phyloP scores from a whole-genome alignment of 2,329 filamentous ascomycete species.

The Capronia epimyces region DNA sequence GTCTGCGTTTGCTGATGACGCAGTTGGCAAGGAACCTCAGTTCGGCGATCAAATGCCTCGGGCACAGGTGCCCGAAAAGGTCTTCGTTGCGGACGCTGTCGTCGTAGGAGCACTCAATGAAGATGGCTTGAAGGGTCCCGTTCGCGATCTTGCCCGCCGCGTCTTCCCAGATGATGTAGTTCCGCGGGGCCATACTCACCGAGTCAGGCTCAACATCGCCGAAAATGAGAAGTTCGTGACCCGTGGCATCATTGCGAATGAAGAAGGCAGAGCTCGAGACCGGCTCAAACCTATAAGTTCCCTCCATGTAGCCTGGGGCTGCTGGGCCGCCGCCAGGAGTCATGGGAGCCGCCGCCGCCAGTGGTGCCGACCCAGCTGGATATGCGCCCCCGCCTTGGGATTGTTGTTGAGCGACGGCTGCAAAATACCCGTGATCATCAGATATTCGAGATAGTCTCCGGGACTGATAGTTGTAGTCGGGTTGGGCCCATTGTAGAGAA shows the following conservation, averaged over 20 bases:
- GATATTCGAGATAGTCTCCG: constrained; percentile 30
- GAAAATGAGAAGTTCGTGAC: constrained; percentile 81
- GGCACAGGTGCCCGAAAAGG: constrained; percentile 84
- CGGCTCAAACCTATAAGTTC: constrained; percentile 39
- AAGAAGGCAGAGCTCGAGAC: constrained; percentile 87
- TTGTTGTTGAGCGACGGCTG: constrained; percentile 25
- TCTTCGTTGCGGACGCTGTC: constrained; percentile 70
- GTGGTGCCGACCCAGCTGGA: constrained; percentile 3
- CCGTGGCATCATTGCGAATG: constrained; percentile 66
- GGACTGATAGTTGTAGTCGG: constrained; percentile 45
- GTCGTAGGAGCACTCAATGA: constrained; percentile 94
- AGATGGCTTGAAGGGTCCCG: constrained; percentile 70
- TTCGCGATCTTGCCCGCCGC: constrained; percentile 76
- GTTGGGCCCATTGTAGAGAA: constrained; percentile 40
- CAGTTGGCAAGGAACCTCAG: constrained; percentile 65
- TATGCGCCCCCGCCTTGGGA: constrained; percentile 15
- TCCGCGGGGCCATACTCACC: constrained; percentile 74
- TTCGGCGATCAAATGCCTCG: constrained; percentile 75
- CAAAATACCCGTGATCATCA: constrained; percentile 28
- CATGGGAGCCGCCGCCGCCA: constrained; percentile 12
- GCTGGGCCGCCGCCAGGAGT: constrained; percentile 30
- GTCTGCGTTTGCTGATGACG: constrained; percentile 49
- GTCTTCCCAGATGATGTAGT: constrained; percentile 76
- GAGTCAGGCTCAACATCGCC: constrained; percentile 93
- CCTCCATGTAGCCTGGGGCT: constrained; percentile 16